Conservation (phyloP, 257 asterid genomes). For the Voacanga thouarsii region DNA sequence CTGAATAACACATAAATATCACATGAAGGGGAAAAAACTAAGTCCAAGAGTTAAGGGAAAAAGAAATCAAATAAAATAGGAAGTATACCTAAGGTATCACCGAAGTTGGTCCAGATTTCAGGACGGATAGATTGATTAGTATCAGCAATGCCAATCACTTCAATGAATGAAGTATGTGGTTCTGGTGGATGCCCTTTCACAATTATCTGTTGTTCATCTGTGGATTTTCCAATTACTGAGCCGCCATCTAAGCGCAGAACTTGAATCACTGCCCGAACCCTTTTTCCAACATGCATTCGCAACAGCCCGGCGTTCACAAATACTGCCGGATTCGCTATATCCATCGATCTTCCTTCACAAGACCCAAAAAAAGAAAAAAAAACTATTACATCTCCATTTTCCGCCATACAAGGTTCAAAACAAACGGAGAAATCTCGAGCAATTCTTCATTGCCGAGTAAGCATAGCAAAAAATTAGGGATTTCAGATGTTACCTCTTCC, state of each 20-base stretch:
- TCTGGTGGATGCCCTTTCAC: slow-evolving; percentile 65
- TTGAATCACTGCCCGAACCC: slow-evolving; percentile 83
- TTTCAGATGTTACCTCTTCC: slow-evolving; percentile 4
- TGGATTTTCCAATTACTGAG: slow-evolving; percentile 70
- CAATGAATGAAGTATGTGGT: slow-evolving; percentile 70
- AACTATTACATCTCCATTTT: not conserved
- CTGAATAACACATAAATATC: not conserved
- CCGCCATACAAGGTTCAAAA: not conserved
- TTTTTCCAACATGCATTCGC: slow-evolving; percentile 57
- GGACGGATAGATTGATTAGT: slow-evolving; percentile 60
- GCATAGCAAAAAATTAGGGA: not conserved
- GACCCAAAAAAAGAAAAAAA: not conserved
- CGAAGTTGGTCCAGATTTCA: slow-evolving; percentile 81
- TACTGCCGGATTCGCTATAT: slow-evolving; percentile 78
- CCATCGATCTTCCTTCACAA: slow-evolving; percentile 44
- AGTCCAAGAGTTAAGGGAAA: not conserved
- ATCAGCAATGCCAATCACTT: slow-evolving; percentile 89
- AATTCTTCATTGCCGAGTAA: not conserved
- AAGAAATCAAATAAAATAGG: not conserved
- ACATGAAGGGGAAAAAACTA: not conserved
- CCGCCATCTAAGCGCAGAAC: slow-evolving; percentile 70
- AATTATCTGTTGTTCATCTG: slow-evolving; percentile 73
- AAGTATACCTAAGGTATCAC: slow-evolving; percentile 61
- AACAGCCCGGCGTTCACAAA: slow-evolving; percentile 79
- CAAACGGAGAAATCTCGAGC: not conserved